Evolutionary conservation across 306 rosid genomes (phyloP).

Genomic region (Carpinus viminea): DNA sequence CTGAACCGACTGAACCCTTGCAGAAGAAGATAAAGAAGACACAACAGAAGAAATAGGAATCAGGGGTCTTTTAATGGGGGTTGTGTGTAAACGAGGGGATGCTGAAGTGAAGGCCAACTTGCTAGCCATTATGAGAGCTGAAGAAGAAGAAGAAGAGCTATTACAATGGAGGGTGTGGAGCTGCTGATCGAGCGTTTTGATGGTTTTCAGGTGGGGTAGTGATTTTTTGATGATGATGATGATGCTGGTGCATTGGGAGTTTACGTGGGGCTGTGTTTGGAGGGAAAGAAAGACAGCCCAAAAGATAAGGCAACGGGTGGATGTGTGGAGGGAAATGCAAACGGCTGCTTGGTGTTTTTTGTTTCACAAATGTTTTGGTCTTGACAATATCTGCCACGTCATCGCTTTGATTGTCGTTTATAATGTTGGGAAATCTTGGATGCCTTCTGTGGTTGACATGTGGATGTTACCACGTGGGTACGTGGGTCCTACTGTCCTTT

Average conservation of each 20-base stretch:
- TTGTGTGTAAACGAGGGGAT: conserved; percentile 39
- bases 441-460: not conserved
- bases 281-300: conserved; percentile 40
- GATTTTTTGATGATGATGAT: not conserved
- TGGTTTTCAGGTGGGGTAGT: not conserved
- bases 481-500: not conserved
- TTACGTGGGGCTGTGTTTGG: conserved; percentile 33
- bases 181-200: not conserved
- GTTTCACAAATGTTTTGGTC: conserved; percentile 25
- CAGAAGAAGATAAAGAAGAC: conserved; percentile 28
- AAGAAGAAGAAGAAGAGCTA: not conserved
- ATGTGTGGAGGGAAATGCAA: conserved; percentile 71
- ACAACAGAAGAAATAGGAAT: conserved; percentile 41
- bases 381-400: conserved; percentile 23
- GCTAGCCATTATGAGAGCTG: conserved; percentile 54
- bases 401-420: not conserved
- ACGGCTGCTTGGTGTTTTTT: conserved; percentile 27
- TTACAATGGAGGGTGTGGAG: not conserved
- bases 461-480: conserved; percentile 1
- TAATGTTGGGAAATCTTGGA: conserved; percentile 5
- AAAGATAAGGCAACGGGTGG: conserved; percentile 60
- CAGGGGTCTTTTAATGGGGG: conserved; percentile 45
- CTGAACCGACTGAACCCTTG: conserved; percentile 45
- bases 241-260: not conserved
- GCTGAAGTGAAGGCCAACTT: conserved; percentile 56